These are phyloP conservation scores for Neoboletus brunneissimus DNA, from an alignment of 768 basidiomycete genomes.

Conservation along the genomic window DNA sequence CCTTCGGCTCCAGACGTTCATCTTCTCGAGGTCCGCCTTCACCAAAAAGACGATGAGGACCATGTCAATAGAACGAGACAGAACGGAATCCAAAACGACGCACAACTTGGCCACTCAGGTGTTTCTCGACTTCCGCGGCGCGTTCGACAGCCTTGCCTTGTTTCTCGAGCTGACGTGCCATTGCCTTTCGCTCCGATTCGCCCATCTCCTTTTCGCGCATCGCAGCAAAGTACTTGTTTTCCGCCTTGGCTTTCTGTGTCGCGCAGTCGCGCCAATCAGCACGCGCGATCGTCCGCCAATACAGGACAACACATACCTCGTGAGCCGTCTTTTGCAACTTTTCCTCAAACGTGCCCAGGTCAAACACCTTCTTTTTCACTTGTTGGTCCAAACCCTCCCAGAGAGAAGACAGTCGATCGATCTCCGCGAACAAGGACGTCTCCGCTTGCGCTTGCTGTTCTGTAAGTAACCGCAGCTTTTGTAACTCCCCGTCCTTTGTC, in stretches of 20 bases:
- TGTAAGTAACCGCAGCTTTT: slow-evolving; percentile 57
- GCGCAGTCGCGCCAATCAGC: not conserved
- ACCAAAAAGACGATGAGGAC: not conserved
- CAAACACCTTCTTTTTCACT: slow-evolving; percentile 81
- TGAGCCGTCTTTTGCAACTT: slow-evolving; percentile 57
- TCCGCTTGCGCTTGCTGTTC: slow-evolving; percentile 67
- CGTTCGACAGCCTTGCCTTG: slow-evolving; percentile 65
- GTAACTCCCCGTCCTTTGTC: slow-evolving; percentile 66
- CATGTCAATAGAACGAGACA: not conserved
- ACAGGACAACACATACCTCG: slow-evolving; percentile 53
- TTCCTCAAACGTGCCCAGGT: slow-evolving; percentile 73
- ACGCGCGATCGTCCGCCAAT: not conserved
- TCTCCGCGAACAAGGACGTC: slow-evolving; percentile 73
- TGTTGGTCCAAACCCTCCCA: slow-evolving; percentile 85
- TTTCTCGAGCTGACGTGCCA: slow-evolving; percentile 54
- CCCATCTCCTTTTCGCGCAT: slow-evolving; percentile 88
- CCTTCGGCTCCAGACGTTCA: slow-evolving; percentile 36
- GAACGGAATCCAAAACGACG: slow-evolving; percentile 23
- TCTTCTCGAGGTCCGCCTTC: slow-evolving; percentile 46
- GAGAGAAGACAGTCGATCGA: slow-evolving; percentile 80
- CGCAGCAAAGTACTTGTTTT: slow-evolving; percentile 89
- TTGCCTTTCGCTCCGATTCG: slow-evolving; percentile 69
- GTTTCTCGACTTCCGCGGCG: slow-evolving; percentile 60
- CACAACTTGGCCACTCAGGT: slow-evolving; percentile 58
- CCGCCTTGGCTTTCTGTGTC: slow-evolving; percentile 86